A percentile compares a stretch with the other conserved stretches of the same genome.
phyloP scores from a whole-genome alignment of 495 filamentous ascomycete species.

The Oleoguttula mirabilis region DNA sequence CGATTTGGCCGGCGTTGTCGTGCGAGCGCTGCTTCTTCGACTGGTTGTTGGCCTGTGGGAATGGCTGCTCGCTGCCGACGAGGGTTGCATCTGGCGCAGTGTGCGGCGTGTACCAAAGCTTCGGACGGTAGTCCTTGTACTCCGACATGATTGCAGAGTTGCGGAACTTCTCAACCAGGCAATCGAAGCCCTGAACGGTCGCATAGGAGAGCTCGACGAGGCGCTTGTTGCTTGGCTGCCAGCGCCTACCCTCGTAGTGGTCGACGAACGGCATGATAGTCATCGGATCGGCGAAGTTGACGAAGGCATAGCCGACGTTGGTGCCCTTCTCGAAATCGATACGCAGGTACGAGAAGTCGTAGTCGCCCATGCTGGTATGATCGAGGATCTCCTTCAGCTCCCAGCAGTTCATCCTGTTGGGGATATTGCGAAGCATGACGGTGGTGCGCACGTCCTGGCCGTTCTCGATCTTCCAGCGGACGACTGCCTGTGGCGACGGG shows the following conservation, averaged over 20 bases:
- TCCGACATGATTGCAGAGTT: conserved; percentile 94
- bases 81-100: conserved; percentile 31
- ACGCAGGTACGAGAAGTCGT: conserved; percentile 90
- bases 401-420: conserved; percentile 65
- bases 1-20: conserved; percentile 75
- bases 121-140: conserved; percentile 65
- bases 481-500: conserved; percentile 5
- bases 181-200: conserved; percentile 84
- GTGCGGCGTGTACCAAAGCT: conserved; percentile 40
- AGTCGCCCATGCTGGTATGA: conserved; percentile 62
- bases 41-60: conserved; percentile 67
- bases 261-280: conserved; percentile 19
- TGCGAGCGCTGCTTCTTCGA: conserved; percentile 75
- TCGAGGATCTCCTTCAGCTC: conserved; percentile 72
- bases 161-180: conserved; percentile 83
- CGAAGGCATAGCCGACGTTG: conserved; percentile 95
- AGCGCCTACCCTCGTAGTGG: conserved; percentile 35
- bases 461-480: conserved; percentile 8
- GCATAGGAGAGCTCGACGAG: conserved; percentile 87
- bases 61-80: conserved; percentile 50
- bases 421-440: conserved; percentile 90
- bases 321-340: conserved; percentile 42
- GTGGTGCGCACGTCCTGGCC: conserved; percentile 23
- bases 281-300: conserved; percentile 80
- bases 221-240: conserved; percentile 52